Percentiles rank a stretch among this genome's conserved stretches.
Evolutionary conservation across 2,329 filamentous ascomycete genomes (phyloP).

Genomic region (Zasmidium cellare): DNA sequence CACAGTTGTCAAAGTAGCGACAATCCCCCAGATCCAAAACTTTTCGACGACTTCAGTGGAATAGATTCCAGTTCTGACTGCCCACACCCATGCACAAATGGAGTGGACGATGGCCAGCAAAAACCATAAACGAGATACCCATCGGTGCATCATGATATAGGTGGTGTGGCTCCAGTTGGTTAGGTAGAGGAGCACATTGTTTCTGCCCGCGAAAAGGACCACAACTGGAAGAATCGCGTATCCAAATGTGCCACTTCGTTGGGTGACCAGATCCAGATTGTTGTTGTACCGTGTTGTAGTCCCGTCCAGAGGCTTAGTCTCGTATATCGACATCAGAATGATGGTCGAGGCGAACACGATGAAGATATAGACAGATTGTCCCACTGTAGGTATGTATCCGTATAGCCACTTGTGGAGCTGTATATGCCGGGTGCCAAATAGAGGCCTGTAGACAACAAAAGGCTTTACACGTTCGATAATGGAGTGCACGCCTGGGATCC

Average conservation of each 20-base stretch:
- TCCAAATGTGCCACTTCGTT: slow-evolving; percentile 42
- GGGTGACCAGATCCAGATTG: not conserved
- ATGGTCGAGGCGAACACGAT: no score
- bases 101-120: slow-evolving; percentile 51
- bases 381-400: no score
- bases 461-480: no score
- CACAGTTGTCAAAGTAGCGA: slow-evolving; percentile 13
- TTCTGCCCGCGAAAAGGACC: slow-evolving; percentile 48
- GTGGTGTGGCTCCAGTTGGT: slow-evolving; percentile 54
- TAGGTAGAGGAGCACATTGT: slow-evolving; percentile 51
- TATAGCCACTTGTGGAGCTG: no score
- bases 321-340: no score
- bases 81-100: slow-evolving; percentile 37
- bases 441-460: no score
- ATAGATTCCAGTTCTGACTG: slow-evolving; percentile 32
- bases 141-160: slow-evolving; percentile 52
- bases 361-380: no score
- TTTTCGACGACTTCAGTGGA: slow-evolving; percentile 7
- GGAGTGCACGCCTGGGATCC: no score
- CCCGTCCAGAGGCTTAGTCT: not conserved
- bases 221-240: slow-evolving; percentile 45
- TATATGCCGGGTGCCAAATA: no score
- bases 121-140: slow-evolving; percentile 48
- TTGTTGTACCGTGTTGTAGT: not conserved
- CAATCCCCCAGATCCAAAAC: slow-evolving; percentile 30